Percentiles rank a stretch among this genome's conserved stretches.
phyloP scores from a whole-genome alignment of 1,284 basidiomycete genomes.

The Coniophora puteana region DNA sequence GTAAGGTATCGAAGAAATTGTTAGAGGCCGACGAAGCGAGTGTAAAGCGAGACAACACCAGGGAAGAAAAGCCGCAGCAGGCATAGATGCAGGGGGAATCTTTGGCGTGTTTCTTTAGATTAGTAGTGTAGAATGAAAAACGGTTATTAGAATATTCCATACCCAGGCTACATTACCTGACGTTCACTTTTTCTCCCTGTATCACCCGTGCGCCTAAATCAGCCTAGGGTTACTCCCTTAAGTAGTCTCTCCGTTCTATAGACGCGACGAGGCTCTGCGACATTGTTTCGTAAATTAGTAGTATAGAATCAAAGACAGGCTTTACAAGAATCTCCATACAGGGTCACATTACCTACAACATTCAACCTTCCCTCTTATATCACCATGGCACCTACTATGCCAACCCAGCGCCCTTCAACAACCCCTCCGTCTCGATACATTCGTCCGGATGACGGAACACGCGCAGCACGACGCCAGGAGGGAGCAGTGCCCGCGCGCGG shows the following conservation, averaged over 20 bases:
- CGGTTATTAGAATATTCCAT: too few species aligned
- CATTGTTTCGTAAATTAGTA: neutral
- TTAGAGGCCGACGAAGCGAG: conserved; percentile 19
- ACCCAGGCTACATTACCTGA: too few species aligned
- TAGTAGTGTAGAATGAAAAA: too few species aligned
- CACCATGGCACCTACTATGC: neutral
- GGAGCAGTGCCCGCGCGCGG: conserved; percentile 52
- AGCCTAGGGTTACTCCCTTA: neutral
- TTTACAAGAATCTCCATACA: neutral
- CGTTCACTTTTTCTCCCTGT: too few species aligned
- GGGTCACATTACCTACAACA: conserved; percentile 1
- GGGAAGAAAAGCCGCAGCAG: neutral
- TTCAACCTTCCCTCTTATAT: neutral
- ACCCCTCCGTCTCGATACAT: conserved; percentile 55
- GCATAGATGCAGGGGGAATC: too few species aligned
- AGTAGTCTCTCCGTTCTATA: neutral
- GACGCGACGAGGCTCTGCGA: neutral
- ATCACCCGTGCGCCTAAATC: neutral
- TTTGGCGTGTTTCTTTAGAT: too few species aligned
- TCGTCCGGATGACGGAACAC: conserved; percentile 65
- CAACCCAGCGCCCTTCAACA: conserved; percentile 16
- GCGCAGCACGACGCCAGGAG: conserved; percentile 50
- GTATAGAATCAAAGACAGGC: neutral
- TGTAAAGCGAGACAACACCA: neutral
- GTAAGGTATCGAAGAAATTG: conserved; percentile 49